These are phyloP conservation scores for Echeveria elegans DNA, from an alignment of 164 flowering plant species.

Conservation along the genomic window DNA sequence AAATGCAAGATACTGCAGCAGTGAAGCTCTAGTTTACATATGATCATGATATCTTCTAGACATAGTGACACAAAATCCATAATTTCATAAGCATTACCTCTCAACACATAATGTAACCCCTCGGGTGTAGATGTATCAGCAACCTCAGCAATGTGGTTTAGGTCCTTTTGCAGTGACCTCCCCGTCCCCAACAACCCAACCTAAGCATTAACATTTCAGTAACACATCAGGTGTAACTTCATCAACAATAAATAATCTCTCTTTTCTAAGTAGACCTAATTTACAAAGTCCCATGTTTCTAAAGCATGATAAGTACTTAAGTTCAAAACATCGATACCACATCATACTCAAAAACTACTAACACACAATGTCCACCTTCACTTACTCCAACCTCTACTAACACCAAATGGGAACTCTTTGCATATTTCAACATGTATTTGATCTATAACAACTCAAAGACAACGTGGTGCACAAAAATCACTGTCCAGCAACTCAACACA, in stretches of 20 bases:
- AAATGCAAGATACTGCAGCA: too few species aligned
- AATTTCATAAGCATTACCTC: slow-evolving; percentile 37
- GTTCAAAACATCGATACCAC: background rate
- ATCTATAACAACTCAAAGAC: too few species aligned
- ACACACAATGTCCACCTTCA: too few species aligned
- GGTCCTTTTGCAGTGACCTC: slow-evolving; percentile 73
- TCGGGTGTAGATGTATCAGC: slow-evolving; percentile 81
- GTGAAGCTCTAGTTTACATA: background rate
- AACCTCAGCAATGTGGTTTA: slow-evolving; percentile 74
- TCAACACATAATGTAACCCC: slow-evolving; percentile 71
- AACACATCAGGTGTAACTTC: background rate
- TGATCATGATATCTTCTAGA: background rate
- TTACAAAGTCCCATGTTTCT: background rate
- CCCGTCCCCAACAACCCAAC: slow-evolving; percentile 93
- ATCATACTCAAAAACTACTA: too few species aligned
- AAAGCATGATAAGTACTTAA: background rate
- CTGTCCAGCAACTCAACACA: too few species aligned
- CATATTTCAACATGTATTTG: too few species aligned
- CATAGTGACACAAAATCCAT: background rate
- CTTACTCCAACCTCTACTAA: too few species aligned
- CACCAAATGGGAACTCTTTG: too few species aligned
- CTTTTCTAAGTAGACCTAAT: background rate
- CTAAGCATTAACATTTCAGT: slow-evolving; percentile 22
- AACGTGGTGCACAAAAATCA: too few species aligned
- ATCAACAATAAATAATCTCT: background rate